A percentile compares a stretch with the other conserved stretches of the same genome.
Conservation (phyloP, 108 stramenopile genomes). For the Fragilariopsis cylindrus region DNA sequence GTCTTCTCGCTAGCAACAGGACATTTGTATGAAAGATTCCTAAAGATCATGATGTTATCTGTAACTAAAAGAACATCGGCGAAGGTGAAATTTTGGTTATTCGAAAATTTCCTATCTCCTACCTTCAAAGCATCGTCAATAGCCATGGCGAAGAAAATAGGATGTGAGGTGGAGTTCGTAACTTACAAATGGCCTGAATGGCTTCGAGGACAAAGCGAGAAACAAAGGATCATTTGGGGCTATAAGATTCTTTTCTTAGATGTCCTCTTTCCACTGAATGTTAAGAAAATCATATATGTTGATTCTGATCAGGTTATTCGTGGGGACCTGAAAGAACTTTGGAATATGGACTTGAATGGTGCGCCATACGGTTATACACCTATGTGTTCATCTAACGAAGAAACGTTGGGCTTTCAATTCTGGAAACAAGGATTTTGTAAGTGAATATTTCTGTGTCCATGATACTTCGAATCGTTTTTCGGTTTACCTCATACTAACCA, state of each 20-base stretch:
- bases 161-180: slow-evolving; percentile 88
- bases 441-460: neutral
- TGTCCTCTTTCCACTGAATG: slow-evolving; percentile 96
- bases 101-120: slow-evolving; percentile 96
- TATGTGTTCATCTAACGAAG: slow-evolving; percentile 91
- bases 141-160: slow-evolving; percentile 81
- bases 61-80: slow-evolving; percentile 92
- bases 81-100: slow-evolving; percentile 98
- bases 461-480: neutral
- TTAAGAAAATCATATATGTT: slow-evolving; percentile 96
- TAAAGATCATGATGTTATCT: slow-evolving; percentile 99
- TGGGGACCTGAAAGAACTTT: slow-evolving; percentile 94
- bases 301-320: slow-evolving; percentile 98
- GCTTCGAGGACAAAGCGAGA: slow-evolving; percentile 95
- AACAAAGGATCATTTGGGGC: slow-evolving; percentile 99
- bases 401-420: slow-evolving; percentile 95
- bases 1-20: slow-evolving; percentile 98
- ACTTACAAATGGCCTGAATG: slow-evolving; percentile 99
- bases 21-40: slow-evolving; percentile 95
- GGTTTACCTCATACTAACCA: neutral
- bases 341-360: slow-evolving; percentile 94
- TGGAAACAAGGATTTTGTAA: slow-evolving; percentile 92
- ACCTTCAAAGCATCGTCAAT: slow-evolving; percentile 88
- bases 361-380: slow-evolving; percentile 94
- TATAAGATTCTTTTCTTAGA: slow-evolving; percentile 99